Evolutionary conservation across 192 early-diverging fungal species (phyloP), one percentile per base, ranked within the genome.

Genomic region (Umbelopsis sp.): DNA sequence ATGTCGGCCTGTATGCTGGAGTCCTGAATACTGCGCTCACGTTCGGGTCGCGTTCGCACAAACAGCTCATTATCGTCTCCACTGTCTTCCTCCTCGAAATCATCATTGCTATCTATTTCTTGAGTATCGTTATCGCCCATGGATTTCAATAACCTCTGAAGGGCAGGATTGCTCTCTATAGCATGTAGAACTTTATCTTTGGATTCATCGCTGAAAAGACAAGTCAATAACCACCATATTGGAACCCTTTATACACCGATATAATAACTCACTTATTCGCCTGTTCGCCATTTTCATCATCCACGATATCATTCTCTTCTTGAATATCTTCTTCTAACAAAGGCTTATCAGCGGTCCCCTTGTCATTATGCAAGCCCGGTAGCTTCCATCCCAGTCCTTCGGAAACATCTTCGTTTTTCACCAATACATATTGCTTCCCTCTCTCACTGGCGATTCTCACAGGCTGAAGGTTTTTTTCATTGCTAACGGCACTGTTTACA

Each of bases 361-460:
- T 32, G 5, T 22, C 24, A 29, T 77, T 25, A 49, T 65, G 34
- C 16, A 62, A 38, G n/a, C 80, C 82, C 29, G 82, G 76, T 14
- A 95, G 69, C 1, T 81, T 87, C 86, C 94, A 97, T 0, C 93
- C 95, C 1, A 81, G 31, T 3, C 79, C 79, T 38, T 83, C 86
- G 2, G 65, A 77, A 12, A 81, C 72, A 29, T 92, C 85, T 38
- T 94, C 91, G 54, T 95, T 94, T 71, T 96, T 96, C 21, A 96
- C 82, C 47, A 99, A 73, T 29, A 97, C 77, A 70, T 93, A 99
- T 72, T 94, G 89, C 45, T 88, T 83, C 45, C 87, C 89, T 21
- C 95, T 78, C 78, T 97, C 95, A 22, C 88, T 87, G 8, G 93
- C 95, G 52, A 99, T 86, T 16, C 95, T 86, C 0, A 82, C 78